Percentiles rank a stretch among this genome's conserved stretches.
Conservation (phyloP, 2,329 filamentous ascomycete genomes). For the Calonectria ilicicola region DNA sequence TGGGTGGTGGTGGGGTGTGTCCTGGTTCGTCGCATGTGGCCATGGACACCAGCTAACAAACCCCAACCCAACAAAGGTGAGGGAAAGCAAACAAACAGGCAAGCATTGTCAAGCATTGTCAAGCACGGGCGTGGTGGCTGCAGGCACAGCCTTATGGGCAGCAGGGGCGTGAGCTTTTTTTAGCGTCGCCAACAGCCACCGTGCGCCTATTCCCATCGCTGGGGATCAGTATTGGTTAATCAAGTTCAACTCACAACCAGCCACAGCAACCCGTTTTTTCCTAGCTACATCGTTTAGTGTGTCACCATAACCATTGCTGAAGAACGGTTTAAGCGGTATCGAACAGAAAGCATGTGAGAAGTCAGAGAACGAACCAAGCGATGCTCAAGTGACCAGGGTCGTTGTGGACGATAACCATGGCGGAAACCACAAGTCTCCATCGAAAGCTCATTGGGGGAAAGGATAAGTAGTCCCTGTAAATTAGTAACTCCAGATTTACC, state of each 20-base stretch:
- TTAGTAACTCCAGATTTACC: not conserved
- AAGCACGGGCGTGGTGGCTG: conserved; percentile 28
- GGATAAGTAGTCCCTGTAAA: not conserved
- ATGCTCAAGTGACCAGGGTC: not conserved
- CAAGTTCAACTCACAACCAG: conserved; percentile 5
- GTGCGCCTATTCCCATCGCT: conserved; percentile 17
- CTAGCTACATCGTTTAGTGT: not conserved
- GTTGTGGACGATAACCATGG: not conserved
- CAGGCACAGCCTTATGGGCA: conserved; percentile 40
- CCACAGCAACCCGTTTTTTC: not conserved
- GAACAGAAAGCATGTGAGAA: conserved; percentile 12
- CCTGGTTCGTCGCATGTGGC: not conserved
- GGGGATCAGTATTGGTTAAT: not conserved
- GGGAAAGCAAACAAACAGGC: conserved; percentile 22
- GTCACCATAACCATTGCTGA: not conserved
- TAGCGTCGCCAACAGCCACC: conserved; percentile 25
- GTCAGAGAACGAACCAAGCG: not conserved
- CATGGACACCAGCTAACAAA: conserved; percentile 8
- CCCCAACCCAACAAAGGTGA: conserved; percentile 13
- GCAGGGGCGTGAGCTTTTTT: conserved; percentile 31
- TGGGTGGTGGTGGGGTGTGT: conserved; percentile 7
- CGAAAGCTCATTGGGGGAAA: not conserved
- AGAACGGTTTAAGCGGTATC: not conserved
- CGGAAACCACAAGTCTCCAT: not conserved
- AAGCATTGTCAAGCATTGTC: conserved; percentile 32